Evolutionary conservation across 306 rosid species (phyloP), one percentile per base, ranked within the genome.

Genomic region (Gillenia trifoliata): DNA sequence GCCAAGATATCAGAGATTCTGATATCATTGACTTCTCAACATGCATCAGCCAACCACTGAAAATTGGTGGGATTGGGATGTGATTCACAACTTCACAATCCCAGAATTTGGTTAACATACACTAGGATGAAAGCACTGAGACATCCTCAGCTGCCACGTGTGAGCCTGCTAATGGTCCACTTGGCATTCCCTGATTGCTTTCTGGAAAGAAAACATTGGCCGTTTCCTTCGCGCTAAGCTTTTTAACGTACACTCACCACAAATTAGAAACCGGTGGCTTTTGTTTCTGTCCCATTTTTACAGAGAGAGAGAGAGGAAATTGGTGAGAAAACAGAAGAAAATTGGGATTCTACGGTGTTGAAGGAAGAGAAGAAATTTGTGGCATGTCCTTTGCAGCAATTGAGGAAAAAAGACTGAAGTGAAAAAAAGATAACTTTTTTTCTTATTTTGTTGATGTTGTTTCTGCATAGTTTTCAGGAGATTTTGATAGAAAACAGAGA

Each of bases 251-350:
- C 40, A 0, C 31, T 30, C 30, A 80, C 41, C 73, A 82, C 77
- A 62, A 66, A 76, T 41, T 71, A 75, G 80, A 66, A 82, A 55
- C 84, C 77, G 64, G 78, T 85, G 84, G 70, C 83, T 61, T 59
- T 68, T 78, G 81, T 82, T 80, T 83, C 73, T 80, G 76, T 64
- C 75, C 29, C 6, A 26, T 25, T 5, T 43, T 43, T 4, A 12
- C 68, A 49, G 57, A 20, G 50, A 60, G 36, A 33, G 28, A 50
- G 49, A 49, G 19, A 33, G 8, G 15, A 50, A 47, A 22, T 47
- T 59, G n/a, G 66, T 16, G 47, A 29, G 47, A n/a, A 30, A 31
- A n/a, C 31, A 8, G 17, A 55, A 22, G 16, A 2, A n/a, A n/a
- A 22, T 52, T 52, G 31, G 49, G 23, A 31, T 33, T 70, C 12